Percentiles rank a stretch among this genome's conserved stretches.
Evolutionary conservation across 2,329 filamentous ascomycete genomes (phyloP).

Genomic region (Neurospora crassa): DNA sequence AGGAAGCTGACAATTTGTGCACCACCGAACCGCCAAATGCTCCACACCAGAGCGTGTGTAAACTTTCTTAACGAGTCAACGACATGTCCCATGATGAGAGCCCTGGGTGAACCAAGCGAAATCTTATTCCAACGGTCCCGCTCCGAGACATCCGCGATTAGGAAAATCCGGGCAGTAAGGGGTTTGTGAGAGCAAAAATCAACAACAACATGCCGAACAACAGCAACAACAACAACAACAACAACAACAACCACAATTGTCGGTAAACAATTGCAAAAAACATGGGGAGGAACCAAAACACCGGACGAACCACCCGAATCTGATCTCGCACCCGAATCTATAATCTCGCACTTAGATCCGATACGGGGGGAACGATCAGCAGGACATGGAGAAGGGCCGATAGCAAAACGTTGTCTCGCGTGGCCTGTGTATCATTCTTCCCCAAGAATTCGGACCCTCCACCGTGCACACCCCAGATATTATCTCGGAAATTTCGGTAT

Average conservation of each 20-base stretch:
- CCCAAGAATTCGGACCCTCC: not conserved
- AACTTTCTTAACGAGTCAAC: not conserved
- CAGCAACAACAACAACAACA: not conserved
- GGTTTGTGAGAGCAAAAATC: not conserved
- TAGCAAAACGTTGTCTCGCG: not conserved
- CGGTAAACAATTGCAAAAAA: not conserved
- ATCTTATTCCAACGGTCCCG: not conserved
- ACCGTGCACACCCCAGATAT: not conserved
- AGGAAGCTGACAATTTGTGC: not conserved
- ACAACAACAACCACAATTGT: not conserved
- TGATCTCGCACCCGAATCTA: not conserved
- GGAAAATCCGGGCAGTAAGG: not conserved
- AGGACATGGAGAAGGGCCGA: not conserved
- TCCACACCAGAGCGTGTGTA: not conserved
- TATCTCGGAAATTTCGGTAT: not conserved
- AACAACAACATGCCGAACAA: not conserved
- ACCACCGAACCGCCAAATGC: not conserved
- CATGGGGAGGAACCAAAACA: not conserved
- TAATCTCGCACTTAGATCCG: not conserved
- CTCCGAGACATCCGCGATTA: not conserved
- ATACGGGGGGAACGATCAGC: not conserved
- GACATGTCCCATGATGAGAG: not conserved
- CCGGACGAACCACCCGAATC: not conserved
- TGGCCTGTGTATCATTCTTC: not conserved
- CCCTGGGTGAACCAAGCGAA: not conserved